Conservation (phyloP, 495 filamentous ascomycete species). For the Oidiodendron maius region DNA sequence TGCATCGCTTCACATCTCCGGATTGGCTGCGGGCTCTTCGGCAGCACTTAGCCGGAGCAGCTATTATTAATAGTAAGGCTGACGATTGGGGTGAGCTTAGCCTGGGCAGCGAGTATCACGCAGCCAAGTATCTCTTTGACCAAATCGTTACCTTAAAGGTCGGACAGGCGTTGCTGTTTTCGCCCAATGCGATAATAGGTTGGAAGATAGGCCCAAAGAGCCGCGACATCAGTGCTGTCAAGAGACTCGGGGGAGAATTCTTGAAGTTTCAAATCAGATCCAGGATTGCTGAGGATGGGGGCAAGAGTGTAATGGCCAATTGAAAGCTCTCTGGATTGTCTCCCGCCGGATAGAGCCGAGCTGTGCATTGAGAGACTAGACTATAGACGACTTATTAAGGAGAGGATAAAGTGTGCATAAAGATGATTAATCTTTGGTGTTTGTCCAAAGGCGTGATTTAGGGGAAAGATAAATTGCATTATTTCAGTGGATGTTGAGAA, state of each 20-base stretch:
- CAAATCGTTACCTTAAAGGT: conserved; percentile 51
- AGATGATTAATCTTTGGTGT: too few species aligned
- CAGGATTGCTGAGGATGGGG: conserved; percentile 51
- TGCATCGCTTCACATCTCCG: conserved; percentile 69
- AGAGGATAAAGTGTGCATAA: too few species aligned
- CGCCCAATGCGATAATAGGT: conserved; percentile 40
- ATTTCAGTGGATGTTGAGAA: too few species aligned
- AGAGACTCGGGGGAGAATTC: conserved; percentile 38
- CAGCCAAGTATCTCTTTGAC: conserved; percentile 35
- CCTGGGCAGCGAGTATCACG: not conserved
- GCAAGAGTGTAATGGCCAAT: conserved; percentile 43
- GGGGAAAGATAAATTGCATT: too few species aligned
- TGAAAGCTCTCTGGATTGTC: too few species aligned
- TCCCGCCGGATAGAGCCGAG: too few species aligned
- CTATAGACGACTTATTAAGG: too few species aligned
- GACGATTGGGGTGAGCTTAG: conserved; percentile 1
- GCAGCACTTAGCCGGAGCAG: conserved; percentile 51
- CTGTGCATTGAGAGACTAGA: too few species aligned
- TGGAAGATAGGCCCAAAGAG: not conserved
- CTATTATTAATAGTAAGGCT: conserved; percentile 3
- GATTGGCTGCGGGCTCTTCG: conserved; percentile 59
- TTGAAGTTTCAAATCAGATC: conserved; percentile 33
- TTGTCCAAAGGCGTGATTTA: too few species aligned
- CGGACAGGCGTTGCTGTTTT: conserved; percentile 63
- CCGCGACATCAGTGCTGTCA: conserved; percentile 18